Base-by-base conservation (phyloP, 768 basidiomycete species). In the Trametes maxima region DNA sequence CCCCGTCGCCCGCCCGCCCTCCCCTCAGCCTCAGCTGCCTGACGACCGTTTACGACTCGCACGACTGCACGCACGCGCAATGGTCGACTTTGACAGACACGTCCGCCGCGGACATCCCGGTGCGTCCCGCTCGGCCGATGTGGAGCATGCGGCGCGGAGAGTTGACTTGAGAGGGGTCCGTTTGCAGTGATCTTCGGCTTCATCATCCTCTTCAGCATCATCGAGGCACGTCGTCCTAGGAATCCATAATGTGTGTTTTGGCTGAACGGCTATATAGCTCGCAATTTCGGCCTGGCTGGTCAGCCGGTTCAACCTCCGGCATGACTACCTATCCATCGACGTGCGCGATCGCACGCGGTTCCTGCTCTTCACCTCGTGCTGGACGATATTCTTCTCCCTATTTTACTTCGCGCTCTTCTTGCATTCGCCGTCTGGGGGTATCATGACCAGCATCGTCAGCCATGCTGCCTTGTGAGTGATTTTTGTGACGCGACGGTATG, bases 271-370 rank as follows among this genome's bases (percentile, higher is more conserved):
- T 21, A 3, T 25, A 2, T 62, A 91, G 89, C 78, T 91, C 66
- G 76, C 84, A 24, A 83, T 91, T 63, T 79, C 92, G 3, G 86
- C 90, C 5, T 94, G 88, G 84, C 78, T 94, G 45, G 80, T 82
- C 8, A 76, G 85, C 14, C 79, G 76, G 45, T 93, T 84, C 77
- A 84, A 87, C 71, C 57, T 72, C 28, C 76, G 80, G 63, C 78
- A 83, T 73, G 79, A 88, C 76, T 82, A 76, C 69, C 76, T 75
- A 54, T 80, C 70, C 60, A 60, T 64, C 12, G 70, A 77, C 35
- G 81, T 86, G 64, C 83, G 84, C 45, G 84, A 87, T 67, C 82
- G 88, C 48, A 83, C 88, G 1, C 80, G 83, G 37, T 91, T 84
- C 76, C 75, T 86, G 43, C 78, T 90, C 36, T 92, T 93, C 77